Conservation (phyloP, 2,329 filamentous ascomycete species). For the Colletotrichum noveboracense region DNA sequence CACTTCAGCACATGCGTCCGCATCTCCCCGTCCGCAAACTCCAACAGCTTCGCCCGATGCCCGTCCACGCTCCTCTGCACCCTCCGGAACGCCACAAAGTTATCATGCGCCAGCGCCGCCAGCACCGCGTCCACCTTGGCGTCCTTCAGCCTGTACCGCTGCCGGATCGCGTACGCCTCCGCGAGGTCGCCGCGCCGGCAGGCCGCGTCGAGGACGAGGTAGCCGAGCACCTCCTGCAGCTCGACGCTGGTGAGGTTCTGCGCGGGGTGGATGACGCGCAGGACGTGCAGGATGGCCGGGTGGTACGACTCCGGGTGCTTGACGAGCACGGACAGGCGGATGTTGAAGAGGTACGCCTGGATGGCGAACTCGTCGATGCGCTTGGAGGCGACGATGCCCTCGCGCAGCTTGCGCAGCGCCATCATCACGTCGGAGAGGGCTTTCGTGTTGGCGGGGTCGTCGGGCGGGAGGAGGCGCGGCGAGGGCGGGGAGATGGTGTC, state of each 20-base stretch:
- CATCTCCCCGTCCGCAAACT: constrained; percentile 79
- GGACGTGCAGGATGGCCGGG: constrained; percentile 80
- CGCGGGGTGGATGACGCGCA: constrained; percentile 72
- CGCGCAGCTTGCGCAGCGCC: constrained; percentile 89
- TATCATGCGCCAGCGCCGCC: constrained; percentile 75
- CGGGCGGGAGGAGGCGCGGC: constrained; percentile 19
- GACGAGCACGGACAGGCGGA: constrained; percentile 81
- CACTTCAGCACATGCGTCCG: constrained; percentile 83
- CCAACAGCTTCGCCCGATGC: constrained; percentile 79
- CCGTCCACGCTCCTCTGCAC: constrained; percentile 77
- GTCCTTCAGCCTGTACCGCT: constrained; percentile 67
- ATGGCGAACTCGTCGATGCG: constrained; percentile 82
- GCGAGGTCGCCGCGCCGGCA: constrained; percentile 80
- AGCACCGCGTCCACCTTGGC: constrained; percentile 73
- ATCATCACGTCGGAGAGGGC: constrained; percentile 78
- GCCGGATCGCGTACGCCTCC: constrained; percentile 73
- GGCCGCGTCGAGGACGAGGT: constrained; percentile 85
- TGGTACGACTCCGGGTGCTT: constrained; percentile 89
- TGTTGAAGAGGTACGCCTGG: constrained; percentile 91
- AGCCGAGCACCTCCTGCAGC: constrained; percentile 78
- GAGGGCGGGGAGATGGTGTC: constrained; percentile 11
- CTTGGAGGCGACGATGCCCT: constrained; percentile 82
- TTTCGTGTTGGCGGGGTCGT: constrained; percentile 50
- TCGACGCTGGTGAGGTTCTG: constrained; percentile 75
- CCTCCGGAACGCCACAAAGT: constrained; percentile 81